Conservation (phyloP, 108 stramenopile genomes). For the Bacterosira constricta region DNA sequence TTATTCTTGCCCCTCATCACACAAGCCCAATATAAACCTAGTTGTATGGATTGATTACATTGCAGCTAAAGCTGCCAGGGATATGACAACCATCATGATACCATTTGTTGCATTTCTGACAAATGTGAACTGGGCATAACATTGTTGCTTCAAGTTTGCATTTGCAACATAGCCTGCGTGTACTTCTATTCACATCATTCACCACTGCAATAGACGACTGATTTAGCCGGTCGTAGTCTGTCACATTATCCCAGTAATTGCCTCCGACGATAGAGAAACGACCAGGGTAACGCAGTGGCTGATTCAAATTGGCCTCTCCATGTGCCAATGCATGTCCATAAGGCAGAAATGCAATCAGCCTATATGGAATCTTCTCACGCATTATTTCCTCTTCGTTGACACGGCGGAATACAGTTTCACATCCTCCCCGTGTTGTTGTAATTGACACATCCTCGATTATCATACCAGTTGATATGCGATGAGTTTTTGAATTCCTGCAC, state of each 20-base stretch:
- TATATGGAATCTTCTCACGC: slow-evolving; percentile 6
- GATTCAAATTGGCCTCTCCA: slow-evolving; percentile 9
- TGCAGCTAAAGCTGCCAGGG: not conserved
- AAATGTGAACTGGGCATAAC: not conserved
- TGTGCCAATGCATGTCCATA: not conserved
- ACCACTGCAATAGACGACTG: not conserved
- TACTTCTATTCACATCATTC: not conserved
- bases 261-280: slow-evolving; percentile 8
- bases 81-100: not conserved
- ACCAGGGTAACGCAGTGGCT: slow-evolving; percentile 8
- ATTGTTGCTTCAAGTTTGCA: slow-evolving; percentile 3
- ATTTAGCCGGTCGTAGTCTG: not conserved
- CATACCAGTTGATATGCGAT: not conserved
- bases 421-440: not conserved
- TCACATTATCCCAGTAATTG: slow-evolving; percentile 15
- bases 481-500: not conserved
- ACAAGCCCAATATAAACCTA: too few relatives aligned
- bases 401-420: slow-evolving; percentile 1
- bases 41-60: not conserved
- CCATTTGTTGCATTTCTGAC: not conserved
- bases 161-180: not conserved
- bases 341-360: slow-evolving; percentile 11
- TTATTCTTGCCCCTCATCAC: too few relatives aligned
- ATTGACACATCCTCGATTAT: not conserved
- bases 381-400: not conserved